Percentiles rank a stretch among this genome's conserved stretches.
Evolutionary conservation across 2,329 filamentous ascomycete genomes (phyloP).

Genomic region (Xylariaceae sp.): DNA sequence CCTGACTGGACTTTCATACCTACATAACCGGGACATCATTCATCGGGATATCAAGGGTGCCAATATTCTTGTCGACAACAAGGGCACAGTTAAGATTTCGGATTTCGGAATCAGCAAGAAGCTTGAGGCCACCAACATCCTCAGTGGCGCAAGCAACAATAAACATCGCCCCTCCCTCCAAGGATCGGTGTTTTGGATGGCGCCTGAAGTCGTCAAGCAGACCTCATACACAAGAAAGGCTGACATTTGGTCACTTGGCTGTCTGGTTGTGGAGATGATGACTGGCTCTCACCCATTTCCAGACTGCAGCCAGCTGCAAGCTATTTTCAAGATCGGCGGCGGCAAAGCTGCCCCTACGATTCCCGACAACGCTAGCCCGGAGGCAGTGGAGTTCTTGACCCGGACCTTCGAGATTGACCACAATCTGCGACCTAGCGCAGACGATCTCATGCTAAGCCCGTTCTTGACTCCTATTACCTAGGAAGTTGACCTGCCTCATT

Average conservation of each 20-base stretch:
- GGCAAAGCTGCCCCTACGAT: constrained; percentile 83
- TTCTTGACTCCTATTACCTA: constrained; percentile 73
- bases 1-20: constrained; percentile 83
- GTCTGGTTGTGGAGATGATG: constrained; percentile 98
- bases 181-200: constrained; percentile 99
- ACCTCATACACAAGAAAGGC: constrained; percentile 97
- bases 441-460: constrained; percentile 78
- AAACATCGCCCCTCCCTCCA: constrained; percentile 77
- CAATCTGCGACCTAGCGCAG: constrained; percentile 84
- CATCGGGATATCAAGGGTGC: constrained; percentile 98
- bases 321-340: constrained; percentile 96
- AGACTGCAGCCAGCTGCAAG: constrained; percentile 93
- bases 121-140: constrained; percentile 83
- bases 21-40: constrained; percentile 93
- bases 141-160: constrained; percentile 63
- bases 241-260: constrained; percentile 97
- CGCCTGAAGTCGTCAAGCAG: constrained; percentile 95
- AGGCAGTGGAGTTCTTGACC: constrained; percentile 77
- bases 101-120: constrained; percentile 99
- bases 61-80: constrained; percentile 98
- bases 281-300: constrained; percentile 95
- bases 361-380: constrained; percentile 78
- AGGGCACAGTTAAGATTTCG: constrained; percentile 97
- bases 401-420: constrained; percentile 96
- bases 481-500: constrained; percentile 21